Base-by-base conservation (phyloP, 2,329 filamentous ascomycete genomes). In the Purpureocillium lavendulum region DNA sequence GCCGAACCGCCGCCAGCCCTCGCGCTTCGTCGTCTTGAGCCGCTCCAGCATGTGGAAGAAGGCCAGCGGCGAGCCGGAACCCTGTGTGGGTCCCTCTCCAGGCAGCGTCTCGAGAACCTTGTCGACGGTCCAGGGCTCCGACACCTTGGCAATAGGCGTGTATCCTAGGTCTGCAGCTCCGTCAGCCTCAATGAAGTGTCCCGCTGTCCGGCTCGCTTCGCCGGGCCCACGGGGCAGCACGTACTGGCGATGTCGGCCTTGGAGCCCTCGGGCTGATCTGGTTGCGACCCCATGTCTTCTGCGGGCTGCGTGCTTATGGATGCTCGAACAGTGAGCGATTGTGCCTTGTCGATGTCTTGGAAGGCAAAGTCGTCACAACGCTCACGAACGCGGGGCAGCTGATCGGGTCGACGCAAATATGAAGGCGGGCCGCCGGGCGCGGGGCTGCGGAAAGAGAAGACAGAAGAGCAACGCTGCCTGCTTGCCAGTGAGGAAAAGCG, bases 1-100 rank as follows among this genome's bases (percentile, higher is more conserved):
- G 30, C 80, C 80, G 58, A 96, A 96, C 30, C 92, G 79, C 40
- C 85, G 78, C 92, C 92, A 98, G 48, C 92, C 92, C 65, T 96
- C 92, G 44, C 92, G 84, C 63, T 94, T 94, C 45, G 86, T 95
- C 7, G 89, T 96, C 75, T 98, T 98, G 41, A 98, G 76, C 36
- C 86, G 84, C 63, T 94, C 86, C 46, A 98, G 77, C 44, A 96
- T 73, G 68, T 98, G 92, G 64, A 98, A 94, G 70, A 96, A 97
- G 28, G 88, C 78, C 10, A 97, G 59, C 1, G 90, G 89, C 1
- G 88, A 92, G 43, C 69, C 61, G 7, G 84, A 74, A 40, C 76
- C 70, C 49, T 80, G 71, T 17, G 65, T 54, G 2, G 75, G 76
- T 71, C 74, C 46, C 36, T 44, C 46, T 43, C 73, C 71, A 21